Evolutionary conservation across 352 stramenopile genomes (phyloP).

Genomic region (Phytophthora idaei): DNA sequence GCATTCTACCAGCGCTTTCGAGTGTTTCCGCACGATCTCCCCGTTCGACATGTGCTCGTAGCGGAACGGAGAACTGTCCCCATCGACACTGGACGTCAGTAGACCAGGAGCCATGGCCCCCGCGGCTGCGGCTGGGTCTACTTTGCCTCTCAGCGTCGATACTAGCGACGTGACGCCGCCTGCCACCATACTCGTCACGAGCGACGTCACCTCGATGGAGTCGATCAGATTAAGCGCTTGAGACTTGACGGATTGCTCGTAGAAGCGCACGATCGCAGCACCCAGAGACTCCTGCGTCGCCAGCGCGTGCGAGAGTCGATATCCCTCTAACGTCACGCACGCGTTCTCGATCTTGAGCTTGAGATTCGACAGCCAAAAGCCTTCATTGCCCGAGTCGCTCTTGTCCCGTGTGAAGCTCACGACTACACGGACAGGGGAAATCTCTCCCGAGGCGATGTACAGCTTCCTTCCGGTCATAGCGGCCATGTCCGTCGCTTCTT

Average conservation of each 20-base stretch:
- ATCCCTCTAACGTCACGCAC: slow-evolving; percentile 74
- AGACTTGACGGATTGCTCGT: slow-evolving; percentile 83
- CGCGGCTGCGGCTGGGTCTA: slow-evolving; percentile 51
- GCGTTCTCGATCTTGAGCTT: slow-evolving; percentile 90
- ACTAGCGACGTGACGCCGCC: slow-evolving; percentile 79
- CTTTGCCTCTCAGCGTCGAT: slow-evolving; percentile 82
- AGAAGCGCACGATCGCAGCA: slow-evolving; percentile 71
- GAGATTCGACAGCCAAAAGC: slow-evolving; percentile 83
- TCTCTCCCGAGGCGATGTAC: slow-evolving; percentile 74
- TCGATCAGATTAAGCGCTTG: slow-evolving; percentile 84
- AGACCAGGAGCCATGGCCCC: slow-evolving; percentile 30
- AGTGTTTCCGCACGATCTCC: slow-evolving; percentile 80
- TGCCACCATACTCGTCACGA: slow-evolving; percentile 84
- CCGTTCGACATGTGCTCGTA: slow-evolving; percentile 80
- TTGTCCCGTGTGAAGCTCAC: slow-evolving; percentile 84
- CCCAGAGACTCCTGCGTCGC: slow-evolving; percentile 77
- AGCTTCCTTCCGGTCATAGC: slow-evolving; percentile 80
- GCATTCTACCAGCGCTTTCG: slow-evolving; percentile 50
- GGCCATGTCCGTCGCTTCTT: slow-evolving; percentile 51
- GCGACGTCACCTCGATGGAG: slow-evolving; percentile 84
- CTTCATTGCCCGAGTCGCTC: slow-evolving; percentile 49
- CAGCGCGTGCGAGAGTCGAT: slow-evolving; percentile 66
- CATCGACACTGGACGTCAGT: slow-evolving; percentile 34
- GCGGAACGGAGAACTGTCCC: slow-evolving; percentile 42
- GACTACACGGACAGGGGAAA: slow-evolving; percentile 72